Conservation (phyloP, 73 alveolate genomes). For the Stentor coeruleus region DNA sequence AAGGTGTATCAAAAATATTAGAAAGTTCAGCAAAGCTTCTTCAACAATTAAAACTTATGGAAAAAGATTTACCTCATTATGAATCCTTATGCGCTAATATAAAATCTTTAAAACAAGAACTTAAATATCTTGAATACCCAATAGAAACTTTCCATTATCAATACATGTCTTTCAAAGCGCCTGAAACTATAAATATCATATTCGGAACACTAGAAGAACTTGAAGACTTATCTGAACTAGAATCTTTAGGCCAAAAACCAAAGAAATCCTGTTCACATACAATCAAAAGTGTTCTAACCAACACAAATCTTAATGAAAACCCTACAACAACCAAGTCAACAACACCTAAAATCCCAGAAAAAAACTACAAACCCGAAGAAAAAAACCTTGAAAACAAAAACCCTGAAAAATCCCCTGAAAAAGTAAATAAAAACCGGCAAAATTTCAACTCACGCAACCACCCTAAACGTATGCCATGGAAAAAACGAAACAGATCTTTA, state of each 20-base stretch:
- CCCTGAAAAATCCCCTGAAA: not conserved
- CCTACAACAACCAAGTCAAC: not conserved
- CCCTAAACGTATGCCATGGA: conserved; percentile 4
- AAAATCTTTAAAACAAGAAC: not conserved
- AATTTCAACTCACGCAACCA: not conserved
- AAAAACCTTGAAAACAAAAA: not conserved
- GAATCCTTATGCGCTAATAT: not conserved
- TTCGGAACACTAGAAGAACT: not conserved
- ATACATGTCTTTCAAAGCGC: not conserved
- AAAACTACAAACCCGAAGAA: no score
- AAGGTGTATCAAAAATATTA: not conserved
- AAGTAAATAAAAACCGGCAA: not conserved
- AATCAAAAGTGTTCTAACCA: not conserved
- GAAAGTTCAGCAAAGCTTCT: not conserved
- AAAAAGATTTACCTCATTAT: not conserved
- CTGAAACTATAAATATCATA: not conserved
- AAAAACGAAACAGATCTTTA: not conserved
- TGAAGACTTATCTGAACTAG: not conserved
- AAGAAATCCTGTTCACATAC: not conserved
- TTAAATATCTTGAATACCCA: not conserved
- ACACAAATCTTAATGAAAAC: no score
- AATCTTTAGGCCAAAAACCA: no score
- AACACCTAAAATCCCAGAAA: no score
- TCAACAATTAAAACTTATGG: not conserved
- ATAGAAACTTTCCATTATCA: not conserved